Percentiles rank a stretch among this genome's conserved stretches.
phyloP scores from a whole-genome alignment of 345 rosid species.

The Angophora floribunda region DNA sequence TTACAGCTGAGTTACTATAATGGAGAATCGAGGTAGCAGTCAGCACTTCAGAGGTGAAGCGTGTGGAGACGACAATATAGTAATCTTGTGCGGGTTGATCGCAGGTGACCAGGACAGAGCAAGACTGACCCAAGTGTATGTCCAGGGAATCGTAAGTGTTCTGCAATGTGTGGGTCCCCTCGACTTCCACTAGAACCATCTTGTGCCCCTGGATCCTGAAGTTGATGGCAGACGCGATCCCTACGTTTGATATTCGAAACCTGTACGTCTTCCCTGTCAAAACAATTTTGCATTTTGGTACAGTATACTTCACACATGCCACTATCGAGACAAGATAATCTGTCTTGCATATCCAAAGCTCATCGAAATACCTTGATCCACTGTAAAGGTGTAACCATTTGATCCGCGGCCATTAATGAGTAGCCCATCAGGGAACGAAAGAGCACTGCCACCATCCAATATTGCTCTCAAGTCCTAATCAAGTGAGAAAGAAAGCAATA shows the following conservation, averaged over 20 bases:
- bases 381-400: slow-evolving; percentile 36
- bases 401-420: slow-evolving; percentile 57
- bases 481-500: background rate
- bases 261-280: slow-evolving; percentile 57
- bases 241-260: slow-evolving; percentile 74
- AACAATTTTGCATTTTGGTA: background rate
- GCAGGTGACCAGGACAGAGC: slow-evolving; percentile 59
- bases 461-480: slow-evolving; percentile 46
- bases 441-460: slow-evolving; percentile 40
- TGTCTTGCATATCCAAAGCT: background rate
- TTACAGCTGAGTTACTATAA: slow-evolving; percentile 51
- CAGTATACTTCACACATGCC: background rate
- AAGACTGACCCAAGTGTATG: slow-evolving; percentile 66
- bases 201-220: slow-evolving; percentile 81
- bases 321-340: background rate
- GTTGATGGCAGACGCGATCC: slow-evolving; percentile 53
- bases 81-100: slow-evolving; percentile 63
- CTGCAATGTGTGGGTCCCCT: slow-evolving; percentile 73
- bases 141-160: slow-evolving; percentile 58
- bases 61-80: slow-evolving; percentile 53
- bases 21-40: slow-evolving; percentile 49
- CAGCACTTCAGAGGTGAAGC: slow-evolving; percentile 52
- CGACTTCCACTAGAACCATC: slow-evolving; percentile 65
- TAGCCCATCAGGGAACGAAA: slow-evolving; percentile 59
- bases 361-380: slow-evolving; percentile 42